Evolutionary conservation across 2,329 filamentous ascomycete species (phyloP), one percentile per base, ranked within the genome.

Genomic region (Fusarium incarnatum): DNA sequence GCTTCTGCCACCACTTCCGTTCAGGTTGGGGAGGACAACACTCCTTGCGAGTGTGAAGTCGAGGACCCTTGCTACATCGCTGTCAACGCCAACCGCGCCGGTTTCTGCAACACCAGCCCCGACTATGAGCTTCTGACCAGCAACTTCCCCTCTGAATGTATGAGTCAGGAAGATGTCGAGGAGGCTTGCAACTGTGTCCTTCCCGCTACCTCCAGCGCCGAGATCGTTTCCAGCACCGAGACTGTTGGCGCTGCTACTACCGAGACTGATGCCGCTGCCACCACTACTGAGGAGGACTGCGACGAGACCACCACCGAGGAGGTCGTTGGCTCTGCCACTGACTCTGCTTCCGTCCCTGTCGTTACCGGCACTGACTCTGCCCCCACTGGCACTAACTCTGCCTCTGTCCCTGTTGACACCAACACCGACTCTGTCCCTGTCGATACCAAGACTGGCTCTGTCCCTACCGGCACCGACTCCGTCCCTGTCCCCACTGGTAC

Each of bases 211-310:
- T 37, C 54, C 32, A 65, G 41, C 28, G 27, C 45, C 6, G 59
- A 28, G 27, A 22, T 28, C 15, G n/a, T 52, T 8, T 25, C 63
- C 16, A 58, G 65, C 30, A 56, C 72, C 12, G 61, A 47, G 23
- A 61, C 64, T 22, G 25, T 28, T 3, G 46, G 46, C 22, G 40
- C 53, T 27, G n/a, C 55, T 27, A 37, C 44, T 6, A 62, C 67
- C 2, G 60, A 55, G 48, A 40, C 48, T 13, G 32, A 34, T 23
- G 45, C 57, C 4, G 60, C 50, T 10, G 53, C 61, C 16, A 53
- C 55, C 25, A 30, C 58, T 8, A 70, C 69, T 10, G 48, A 47
- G 23, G 56, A 60, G 50, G 57, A 60, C 50, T 54, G 56, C 49
- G 44, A 50, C n/a, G 22, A 64, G 41, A 48, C 42, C 15, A 59